phyloP scores from a whole-genome alignment of 179 eudicot genomes.

The Heliamphora pulchella region DNA sequence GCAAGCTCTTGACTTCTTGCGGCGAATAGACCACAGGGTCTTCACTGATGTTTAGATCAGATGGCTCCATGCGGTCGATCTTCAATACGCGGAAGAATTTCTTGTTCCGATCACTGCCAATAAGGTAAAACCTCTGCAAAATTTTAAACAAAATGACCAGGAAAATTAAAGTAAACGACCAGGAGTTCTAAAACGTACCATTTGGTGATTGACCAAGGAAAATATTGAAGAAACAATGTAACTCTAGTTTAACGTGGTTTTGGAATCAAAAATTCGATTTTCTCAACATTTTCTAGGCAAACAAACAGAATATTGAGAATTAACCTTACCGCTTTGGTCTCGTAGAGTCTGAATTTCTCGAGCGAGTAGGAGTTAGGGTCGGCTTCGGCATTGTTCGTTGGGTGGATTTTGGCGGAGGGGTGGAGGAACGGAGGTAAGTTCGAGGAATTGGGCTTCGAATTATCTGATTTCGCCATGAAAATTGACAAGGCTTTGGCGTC shows the following conservation, averaged over 20 bases:
- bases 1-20: constrained; percentile 73
- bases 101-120: constrained; percentile 87
- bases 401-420: constrained; percentile 47
- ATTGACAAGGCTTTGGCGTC: background rate
- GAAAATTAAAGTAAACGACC: background rate
- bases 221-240: background rate
- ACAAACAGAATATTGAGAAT: background rate
- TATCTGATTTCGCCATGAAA: constrained; percentile 32
- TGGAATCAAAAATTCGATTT: background rate
- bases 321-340: constrained; percentile 67
- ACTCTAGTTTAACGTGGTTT: background rate
- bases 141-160: background rate
- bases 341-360: constrained; percentile 87
- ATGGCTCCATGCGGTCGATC: constrained; percentile 82
- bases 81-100: constrained; percentile 70
- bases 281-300: background rate
- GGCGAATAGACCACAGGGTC: constrained; percentile 89
- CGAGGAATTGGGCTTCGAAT: constrained; percentile 27
- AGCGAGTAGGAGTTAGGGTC: constrained; percentile 65
- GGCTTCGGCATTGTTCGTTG: constrained; percentile 46
- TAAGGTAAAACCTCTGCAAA: constrained; percentile 73
- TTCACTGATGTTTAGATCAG: constrained; percentile 80
- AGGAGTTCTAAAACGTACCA: background rate
- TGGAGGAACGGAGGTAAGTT: constrained; percentile 16
- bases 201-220: background rate